Conservation (phyloP, 345 rosid species). For the Litchi chinensis region DNA sequence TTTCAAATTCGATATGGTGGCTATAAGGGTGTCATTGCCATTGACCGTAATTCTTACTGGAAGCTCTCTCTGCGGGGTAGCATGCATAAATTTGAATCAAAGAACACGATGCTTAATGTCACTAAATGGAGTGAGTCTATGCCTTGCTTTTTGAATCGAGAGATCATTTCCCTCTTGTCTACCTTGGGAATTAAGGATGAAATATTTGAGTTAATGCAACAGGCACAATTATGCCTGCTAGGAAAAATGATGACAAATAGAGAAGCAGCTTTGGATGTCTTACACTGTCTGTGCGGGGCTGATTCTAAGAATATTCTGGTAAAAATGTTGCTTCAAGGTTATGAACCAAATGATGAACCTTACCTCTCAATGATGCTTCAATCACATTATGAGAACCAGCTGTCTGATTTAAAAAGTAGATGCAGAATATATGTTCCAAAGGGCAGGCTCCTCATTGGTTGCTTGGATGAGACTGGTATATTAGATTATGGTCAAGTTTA, state of each 20-base stretch:
- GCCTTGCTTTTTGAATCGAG: constrained; percentile 93
- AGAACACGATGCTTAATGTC: constrained; percentile 83
- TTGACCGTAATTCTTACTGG: constrained; percentile 72
- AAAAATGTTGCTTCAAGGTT: constrained; percentile 76
- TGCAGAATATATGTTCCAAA: constrained; percentile 80
- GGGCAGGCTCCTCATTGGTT: constrained; percentile 83
- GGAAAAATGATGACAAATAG: constrained; percentile 62
- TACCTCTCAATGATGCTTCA: constrained; percentile 90
- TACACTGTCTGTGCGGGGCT: constrained; percentile 61
- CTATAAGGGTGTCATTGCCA: constrained; percentile 87
- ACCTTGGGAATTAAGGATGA: constrained; percentile 76
- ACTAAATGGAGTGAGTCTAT: constrained; percentile 78
- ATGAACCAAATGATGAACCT: constrained; percentile 72
- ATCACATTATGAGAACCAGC: constrained; percentile 62
- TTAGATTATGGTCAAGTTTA: constrained; percentile 87
- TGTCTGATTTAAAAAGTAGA: constrained; percentile 69
- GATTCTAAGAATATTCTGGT: constrained; percentile 57
- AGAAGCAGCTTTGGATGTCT: constrained; percentile 66
- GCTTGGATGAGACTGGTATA: constrained; percentile 79
- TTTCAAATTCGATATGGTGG: constrained; percentile 98
- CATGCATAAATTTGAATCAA: constrained; percentile 86
- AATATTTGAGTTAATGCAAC: constrained; percentile 64
- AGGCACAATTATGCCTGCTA: constrained; percentile 57
- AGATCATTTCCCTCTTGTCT: constrained; percentile 81
- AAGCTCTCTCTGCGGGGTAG: constrained; percentile 82